Conservation (phyloP, 1,284 basidiomycete genomes). For the Ceratobasidium sp. region DNA sequence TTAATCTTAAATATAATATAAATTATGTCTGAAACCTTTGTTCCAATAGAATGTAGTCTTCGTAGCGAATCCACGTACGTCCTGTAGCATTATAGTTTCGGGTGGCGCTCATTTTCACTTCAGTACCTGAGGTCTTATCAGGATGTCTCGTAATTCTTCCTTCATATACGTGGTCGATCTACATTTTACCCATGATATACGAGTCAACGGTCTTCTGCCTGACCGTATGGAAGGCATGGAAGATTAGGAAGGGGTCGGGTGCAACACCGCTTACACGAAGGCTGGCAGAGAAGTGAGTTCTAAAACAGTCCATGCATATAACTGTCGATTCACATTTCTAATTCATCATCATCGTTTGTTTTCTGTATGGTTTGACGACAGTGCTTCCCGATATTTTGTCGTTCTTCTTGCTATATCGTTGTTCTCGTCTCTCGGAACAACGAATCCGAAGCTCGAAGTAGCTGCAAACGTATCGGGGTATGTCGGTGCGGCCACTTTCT, state of each 20-base stretch:
- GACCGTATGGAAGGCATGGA: background rate
- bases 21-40: background rate
- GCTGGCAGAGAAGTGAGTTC: background rate
- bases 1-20: background rate
- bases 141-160: conserved; percentile 13
- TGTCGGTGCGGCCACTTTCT: background rate
- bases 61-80: conserved; percentile 10
- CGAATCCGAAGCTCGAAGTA: background rate
- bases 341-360: background rate
- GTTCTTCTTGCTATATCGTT: background rate
- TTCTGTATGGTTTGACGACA: background rate
- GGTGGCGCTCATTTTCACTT: background rate
- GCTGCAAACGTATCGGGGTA: conserved; percentile 18
- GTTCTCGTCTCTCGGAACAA: background rate
- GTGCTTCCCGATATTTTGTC: background rate
- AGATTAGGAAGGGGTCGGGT: background rate
- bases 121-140: conserved; percentile 9
- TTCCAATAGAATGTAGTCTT: background rate
- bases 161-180: background rate
- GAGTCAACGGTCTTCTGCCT: background rate
- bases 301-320: background rate
- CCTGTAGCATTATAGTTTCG: no score
- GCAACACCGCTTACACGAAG: background rate
- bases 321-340: background rate
- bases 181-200: conserved; percentile 3